These are phyloP conservation scores for Papiliotrema laurentii DNA, from an alignment of 1,284 basidiomycete genomes.

Conservation along the genomic window DNA sequence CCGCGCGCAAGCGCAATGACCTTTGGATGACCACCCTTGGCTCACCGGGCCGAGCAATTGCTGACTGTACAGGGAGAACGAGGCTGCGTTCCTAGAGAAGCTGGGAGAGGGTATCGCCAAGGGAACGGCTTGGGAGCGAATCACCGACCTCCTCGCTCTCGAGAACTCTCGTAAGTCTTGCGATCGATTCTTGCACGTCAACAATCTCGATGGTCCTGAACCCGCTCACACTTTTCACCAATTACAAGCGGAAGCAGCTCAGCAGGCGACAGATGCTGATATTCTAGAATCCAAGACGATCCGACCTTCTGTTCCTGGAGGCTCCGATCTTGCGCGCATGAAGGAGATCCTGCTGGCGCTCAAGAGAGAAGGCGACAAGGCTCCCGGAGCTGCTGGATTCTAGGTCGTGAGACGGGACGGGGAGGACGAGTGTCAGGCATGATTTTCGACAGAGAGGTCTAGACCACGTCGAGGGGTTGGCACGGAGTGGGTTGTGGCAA, in stretches of 20 bases:
- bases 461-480: not conserved
- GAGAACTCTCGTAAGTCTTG: conserved; percentile 70
- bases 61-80: conserved; percentile 64
- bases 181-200: not conserved
- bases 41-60: too few relatives aligned
- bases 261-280: too few relatives aligned
- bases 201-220: not conserved
- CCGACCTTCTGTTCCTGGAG: conserved; percentile 77
- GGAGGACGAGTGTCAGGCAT: not conserved
- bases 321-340: conserved; percentile 82
- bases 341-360: conserved; percentile 84
- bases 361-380: conserved; percentile 80
- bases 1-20: not conserved
- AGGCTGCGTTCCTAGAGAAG: conserved; percentile 71
- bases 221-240: not conserved
- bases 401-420: conserved; percentile 40
- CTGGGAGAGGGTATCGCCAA: conserved; percentile 73
- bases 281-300: conserved; percentile 77
- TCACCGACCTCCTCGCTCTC: conserved; percentile 79
- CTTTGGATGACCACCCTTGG: not conserved
- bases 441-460: not conserved
- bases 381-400: conserved; percentile 88
- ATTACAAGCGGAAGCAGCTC: too few relatives aligned
- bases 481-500: too few relatives aligned
- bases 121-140: conserved; percentile 95